Evolutionary conservation across 257 asterid genomes (phyloP).

Genomic region (Solanum chaucha): DNA sequence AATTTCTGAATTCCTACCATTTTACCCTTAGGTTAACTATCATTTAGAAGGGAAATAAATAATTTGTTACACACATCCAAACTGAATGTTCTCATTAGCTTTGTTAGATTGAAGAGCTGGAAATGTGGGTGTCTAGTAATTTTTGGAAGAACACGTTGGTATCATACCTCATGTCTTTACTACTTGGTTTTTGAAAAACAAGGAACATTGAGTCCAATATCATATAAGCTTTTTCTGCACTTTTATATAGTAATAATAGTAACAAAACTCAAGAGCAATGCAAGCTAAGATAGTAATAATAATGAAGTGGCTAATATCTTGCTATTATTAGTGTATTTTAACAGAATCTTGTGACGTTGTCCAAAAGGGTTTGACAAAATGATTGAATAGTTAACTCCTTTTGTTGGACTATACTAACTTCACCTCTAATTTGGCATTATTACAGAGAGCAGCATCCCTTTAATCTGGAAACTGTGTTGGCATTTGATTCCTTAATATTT

Average conservation of each 20-base stretch:
- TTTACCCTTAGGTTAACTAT: background rate
- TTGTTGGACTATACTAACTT: background rate
- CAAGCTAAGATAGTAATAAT: background rate
- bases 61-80: background rate
- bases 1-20: background rate
- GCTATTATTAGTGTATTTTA: background rate
- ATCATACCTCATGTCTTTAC: background rate
- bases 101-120: background rate
- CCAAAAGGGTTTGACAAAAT: background rate
- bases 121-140: background rate
- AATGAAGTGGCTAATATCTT: background rate
- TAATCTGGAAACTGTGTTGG: background rate
- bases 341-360: background rate
- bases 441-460: background rate
- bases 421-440: background rate
- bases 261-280: background rate
- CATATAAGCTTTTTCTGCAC: background rate
- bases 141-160: background rate
- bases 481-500: background rate
- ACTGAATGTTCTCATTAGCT: background rate
- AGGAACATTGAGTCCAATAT: background rate
- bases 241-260: background rate
- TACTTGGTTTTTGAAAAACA: background rate
- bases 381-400: background rate
- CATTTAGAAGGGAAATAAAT: background rate